phyloP scores from a whole-genome alignment of 2,329 filamentous ascomycete genomes.

The Aureobasidium sp. region DNA sequence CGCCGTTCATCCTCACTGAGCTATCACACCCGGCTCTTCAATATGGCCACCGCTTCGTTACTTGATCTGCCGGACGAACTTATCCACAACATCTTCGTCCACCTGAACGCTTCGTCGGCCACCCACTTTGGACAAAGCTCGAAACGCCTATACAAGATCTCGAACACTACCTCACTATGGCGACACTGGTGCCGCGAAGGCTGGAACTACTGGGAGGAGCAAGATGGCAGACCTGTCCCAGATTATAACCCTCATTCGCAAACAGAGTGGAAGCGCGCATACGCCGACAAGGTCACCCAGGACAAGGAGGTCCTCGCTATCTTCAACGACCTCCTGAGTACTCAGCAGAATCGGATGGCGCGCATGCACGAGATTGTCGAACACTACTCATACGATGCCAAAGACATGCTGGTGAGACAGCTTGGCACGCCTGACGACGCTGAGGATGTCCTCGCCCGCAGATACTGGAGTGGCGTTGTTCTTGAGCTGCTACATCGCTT shows the following conservation, averaged over 20 bases:
- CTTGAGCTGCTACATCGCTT: slow-evolving; percentile 74
- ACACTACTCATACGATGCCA: slow-evolving; percentile 70
- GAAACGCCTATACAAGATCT: slow-evolving; percentile 55
- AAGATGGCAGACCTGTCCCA: slow-evolving; percentile 49
- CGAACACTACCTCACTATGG: slow-evolving; percentile 72
- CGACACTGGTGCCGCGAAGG: slow-evolving; percentile 58
- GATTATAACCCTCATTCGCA: slow-evolving; percentile 30
- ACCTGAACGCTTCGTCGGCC: slow-evolving; percentile 45
- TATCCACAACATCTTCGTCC: slow-evolving; percentile 66
- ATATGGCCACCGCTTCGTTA: background rate
- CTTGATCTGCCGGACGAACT: slow-evolving; percentile 68
- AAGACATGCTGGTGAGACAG: slow-evolving; percentile 70
- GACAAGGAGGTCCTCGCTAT: slow-evolving; percentile 28
- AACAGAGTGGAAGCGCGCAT: slow-evolving; percentile 56
- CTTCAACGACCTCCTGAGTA: slow-evolving; percentile 62
- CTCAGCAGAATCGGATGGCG: slow-evolving; percentile 59
- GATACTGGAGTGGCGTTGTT: slow-evolving; percentile 65
- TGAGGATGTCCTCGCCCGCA: slow-evolving; percentile 70
- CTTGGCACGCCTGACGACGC: slow-evolving; percentile 49
- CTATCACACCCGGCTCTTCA: background rate
- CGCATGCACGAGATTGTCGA: slow-evolving; percentile 63
- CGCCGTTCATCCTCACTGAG: background rate
- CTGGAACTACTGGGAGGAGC: slow-evolving; percentile 70
- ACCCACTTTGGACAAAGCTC: slow-evolving; percentile 49
- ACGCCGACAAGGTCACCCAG: slow-evolving; percentile 28